Base-by-base conservation (phyloP, 2,329 filamentous ascomycete species). In the Cryphonectria parasitica region DNA sequence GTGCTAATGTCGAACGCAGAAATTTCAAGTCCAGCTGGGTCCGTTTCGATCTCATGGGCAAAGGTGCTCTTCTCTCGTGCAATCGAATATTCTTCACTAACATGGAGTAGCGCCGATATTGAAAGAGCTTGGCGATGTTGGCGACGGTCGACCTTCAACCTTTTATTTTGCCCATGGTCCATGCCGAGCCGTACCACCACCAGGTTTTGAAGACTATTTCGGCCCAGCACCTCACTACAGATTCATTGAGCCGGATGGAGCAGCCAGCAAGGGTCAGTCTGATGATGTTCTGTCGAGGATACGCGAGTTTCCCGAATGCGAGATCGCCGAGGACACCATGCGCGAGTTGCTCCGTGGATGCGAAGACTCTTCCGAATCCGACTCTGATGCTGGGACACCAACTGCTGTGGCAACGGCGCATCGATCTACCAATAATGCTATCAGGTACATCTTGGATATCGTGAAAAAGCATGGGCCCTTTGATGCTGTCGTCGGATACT, bases 401-500 rank as follows among this genome's bases (percentile, higher is more conserved):
- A 60, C 25, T 13, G 2, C 66, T 34, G 74, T 79, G 25, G 77
- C 77, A 5, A 75, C 75, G n/a, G 74, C 76, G 6, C 77, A 78
- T 68, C 70, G 72, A 54, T 83, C 81, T 72, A 83, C 82, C n/a
- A 78, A 79, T 69, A 77, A 78, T 34, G 82, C 82, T 2, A 79
- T 84, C 68, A 78, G 82, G 69, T 83, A 78, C 63, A 77, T 86
- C 1, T 56, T 67, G 19, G 25, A 67, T 3, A 49, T 67, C 19
- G 66, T 67, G 39, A 62, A 62, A 17, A 62, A 62, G 43, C 67
- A 71, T 8, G 70, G 70, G 1, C 70, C 70, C 81, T 82, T 87
- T 69, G 83, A 86, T 71, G 88, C 85, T 2, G 84, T 90, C 62
- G 82, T 90, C 25, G 88, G 88, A 0, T 90, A 89, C 74, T 89